Evolutionary conservation across 371 early-diverging fungal genomes (phyloP), one percentile per base, ranked within the genome.

Genomic region (Conidiobolus incongruus): DNA sequence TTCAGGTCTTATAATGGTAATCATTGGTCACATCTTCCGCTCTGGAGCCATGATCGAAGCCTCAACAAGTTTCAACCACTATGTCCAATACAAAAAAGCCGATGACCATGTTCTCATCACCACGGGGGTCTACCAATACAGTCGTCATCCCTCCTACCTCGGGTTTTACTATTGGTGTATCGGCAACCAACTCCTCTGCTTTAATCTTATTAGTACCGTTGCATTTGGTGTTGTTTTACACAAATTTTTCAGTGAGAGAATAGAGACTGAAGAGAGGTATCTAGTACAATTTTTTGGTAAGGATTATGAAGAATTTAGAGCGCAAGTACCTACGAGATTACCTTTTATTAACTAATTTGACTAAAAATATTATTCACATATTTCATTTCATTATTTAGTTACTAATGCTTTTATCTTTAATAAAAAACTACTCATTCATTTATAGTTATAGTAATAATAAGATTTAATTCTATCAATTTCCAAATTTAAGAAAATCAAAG

Each of bases 91-190:
- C 35, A 49, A 58, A 33, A 77, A 77, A 52, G 68, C 62, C 15
- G 52, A 49, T 1, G 62, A 68, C 21, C 87, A 86, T 58, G 59
- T 57, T 12, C 63, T 86, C 7, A 77, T 86, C 11, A 75, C 70
- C 0, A 62, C 62, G 30, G 87, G 87, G n/a, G 64, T 83, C 31
- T 85, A 82, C 61, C 62, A 62, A 72, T 76, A 65, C 15, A 64
- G 81, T 58, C 75, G 90, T 15, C 90, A 89, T 53, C 90, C 90
- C n/a, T 72, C 85, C 28, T 89, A 89, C 49, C 76, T 83, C 50
- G 85, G 80, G 23, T 89, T 85, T 51, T 84, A 73, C 52, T 81
- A 75, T 61, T 89, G 82, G 82, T 82, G 72, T 0, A 20, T 79
- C 13, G 73, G 76, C 13, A 64, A 72, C 1, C 86, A 86, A 52